phyloP scores from a whole-genome alignment of 2,329 filamentous ascomycete species.

The Incumbomyces delicatus region DNA sequence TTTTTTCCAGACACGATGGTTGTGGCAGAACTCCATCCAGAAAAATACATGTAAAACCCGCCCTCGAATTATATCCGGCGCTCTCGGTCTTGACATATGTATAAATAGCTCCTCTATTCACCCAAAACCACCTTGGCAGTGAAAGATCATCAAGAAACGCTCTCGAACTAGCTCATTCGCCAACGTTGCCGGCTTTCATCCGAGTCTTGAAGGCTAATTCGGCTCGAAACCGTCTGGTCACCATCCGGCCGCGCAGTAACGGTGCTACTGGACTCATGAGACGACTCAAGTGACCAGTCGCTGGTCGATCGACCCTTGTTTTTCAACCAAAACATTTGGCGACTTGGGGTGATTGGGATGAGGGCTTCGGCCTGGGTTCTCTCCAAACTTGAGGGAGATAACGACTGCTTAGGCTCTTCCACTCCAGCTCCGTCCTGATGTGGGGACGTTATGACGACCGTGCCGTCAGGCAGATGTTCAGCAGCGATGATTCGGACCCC shows the following conservation, averaged over 20 bases:
- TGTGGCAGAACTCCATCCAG: too few relatives aligned
- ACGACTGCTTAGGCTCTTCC: background rate
- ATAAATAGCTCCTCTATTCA: too few relatives aligned
- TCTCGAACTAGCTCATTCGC: background rate
- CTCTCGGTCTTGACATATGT: too few relatives aligned
- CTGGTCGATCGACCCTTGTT: conserved; percentile 1
- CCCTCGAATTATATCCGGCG: too few relatives aligned
- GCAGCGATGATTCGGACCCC: too few relatives aligned
- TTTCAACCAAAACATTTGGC: background rate
- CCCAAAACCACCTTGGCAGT: too few relatives aligned
- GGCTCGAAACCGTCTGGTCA: background rate
- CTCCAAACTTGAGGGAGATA: background rate
- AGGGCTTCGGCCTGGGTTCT: background rate
- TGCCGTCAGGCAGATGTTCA: background rate
- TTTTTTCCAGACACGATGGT: too few relatives aligned
- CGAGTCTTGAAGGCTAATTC: background rate
- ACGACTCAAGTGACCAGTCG: background rate
- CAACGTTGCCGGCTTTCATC: background rate
- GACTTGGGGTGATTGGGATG: background rate
- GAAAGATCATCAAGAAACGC: too few relatives aligned
- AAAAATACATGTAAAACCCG: too few relatives aligned
- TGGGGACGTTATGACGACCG: background rate
- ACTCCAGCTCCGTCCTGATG: background rate
- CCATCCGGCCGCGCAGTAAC: background rate
- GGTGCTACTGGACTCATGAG: background rate